A percentile compares a stretch with the other conserved stretches of the same genome.
Conservation (phyloP, 768 basidiomycete species). For the Omphalotus guepiniiformis region DNA sequence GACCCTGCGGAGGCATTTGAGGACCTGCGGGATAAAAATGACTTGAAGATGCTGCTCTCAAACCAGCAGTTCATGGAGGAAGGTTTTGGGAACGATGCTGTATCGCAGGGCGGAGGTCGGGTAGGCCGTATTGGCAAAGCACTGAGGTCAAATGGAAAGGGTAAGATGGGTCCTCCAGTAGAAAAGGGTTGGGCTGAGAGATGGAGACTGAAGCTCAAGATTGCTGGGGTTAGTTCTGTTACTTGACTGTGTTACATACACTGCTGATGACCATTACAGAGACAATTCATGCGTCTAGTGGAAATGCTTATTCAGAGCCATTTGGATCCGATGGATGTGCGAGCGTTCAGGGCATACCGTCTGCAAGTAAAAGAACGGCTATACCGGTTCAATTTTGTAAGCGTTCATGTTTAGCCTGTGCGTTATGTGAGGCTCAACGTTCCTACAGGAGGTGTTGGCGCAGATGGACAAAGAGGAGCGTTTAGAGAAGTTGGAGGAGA, state of each 20-base stretch:
- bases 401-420: constrained; percentile 23
- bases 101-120: constrained; percentile 48
- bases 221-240: constrained; percentile 65
- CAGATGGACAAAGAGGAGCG: constrained; percentile 87
- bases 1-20: constrained; percentile 98
- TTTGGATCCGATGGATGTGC: constrained; percentile 58
- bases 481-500: constrained; percentile 87
- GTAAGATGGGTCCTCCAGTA: constrained; percentile 73
- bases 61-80: constrained; percentile 66
- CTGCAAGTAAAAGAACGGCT: constrained; percentile 93
- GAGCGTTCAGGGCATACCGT: constrained; percentile 61
- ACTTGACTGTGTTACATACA: not conserved
- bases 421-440: not conserved
- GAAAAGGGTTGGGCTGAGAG: constrained; percentile 75
- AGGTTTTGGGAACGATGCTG: constrained; percentile 47
- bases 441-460: constrained; percentile 71
- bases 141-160: constrained; percentile 38
- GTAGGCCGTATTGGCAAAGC: constrained; percentile 42
- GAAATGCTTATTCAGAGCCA: constrained; percentile 86
- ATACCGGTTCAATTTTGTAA: constrained; percentile 91
- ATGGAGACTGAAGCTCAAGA: constrained; percentile 81
- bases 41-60: constrained; percentile 72
- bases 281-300: constrained; percentile 88
- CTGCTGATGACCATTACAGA: constrained; percentile 39
- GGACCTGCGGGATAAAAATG: constrained; percentile 90